phyloP scores from a whole-genome alignment of 345 rosid species.

The Citrus glauca region DNA sequence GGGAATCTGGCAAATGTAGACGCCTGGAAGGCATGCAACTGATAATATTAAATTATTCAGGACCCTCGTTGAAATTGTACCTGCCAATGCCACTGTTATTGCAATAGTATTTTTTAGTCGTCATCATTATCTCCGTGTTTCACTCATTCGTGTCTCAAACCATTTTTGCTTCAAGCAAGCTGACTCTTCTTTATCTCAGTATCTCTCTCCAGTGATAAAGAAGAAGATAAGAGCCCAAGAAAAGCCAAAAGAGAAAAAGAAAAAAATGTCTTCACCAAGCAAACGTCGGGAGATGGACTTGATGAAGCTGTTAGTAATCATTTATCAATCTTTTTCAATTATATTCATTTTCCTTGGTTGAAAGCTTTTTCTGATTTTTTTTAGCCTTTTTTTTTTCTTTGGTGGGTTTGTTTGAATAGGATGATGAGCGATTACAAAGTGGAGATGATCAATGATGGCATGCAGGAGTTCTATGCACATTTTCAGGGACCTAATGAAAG shows the following conservation, averaged over 20 bases:
- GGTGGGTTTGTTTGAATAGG: slow-evolving; percentile 32
- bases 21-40: neutral
- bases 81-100: neutral
- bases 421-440: slow-evolving; percentile 80
- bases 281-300: slow-evolving; percentile 78
- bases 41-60: slow-evolving; percentile 4
- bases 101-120: neutral
- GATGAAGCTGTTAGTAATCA: slow-evolving; percentile 55
- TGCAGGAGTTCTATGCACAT: slow-evolving; percentile 55
- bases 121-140: neutral
- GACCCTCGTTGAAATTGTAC: neutral
- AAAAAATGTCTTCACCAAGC: slow-evolving; percentile 65
- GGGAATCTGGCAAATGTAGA: neutral
- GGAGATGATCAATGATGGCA: slow-evolving; percentile 61
- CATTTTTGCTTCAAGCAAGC: neutral
- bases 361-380: neutral
- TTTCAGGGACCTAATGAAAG: slow-evolving; percentile 73
- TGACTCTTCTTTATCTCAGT: neutral
- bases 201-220: neutral
- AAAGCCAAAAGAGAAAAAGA: neutral
- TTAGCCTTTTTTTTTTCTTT: neutral
- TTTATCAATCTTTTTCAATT: neutral
- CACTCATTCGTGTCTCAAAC: neutral
- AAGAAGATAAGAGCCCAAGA: slow-evolving; percentile 10
- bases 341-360: neutral